Evolutionary conservation across 2,329 filamentous ascomycete genomes (phyloP), one percentile per base, ranked within the genome.

Genomic region (Cadophora malorum): DNA sequence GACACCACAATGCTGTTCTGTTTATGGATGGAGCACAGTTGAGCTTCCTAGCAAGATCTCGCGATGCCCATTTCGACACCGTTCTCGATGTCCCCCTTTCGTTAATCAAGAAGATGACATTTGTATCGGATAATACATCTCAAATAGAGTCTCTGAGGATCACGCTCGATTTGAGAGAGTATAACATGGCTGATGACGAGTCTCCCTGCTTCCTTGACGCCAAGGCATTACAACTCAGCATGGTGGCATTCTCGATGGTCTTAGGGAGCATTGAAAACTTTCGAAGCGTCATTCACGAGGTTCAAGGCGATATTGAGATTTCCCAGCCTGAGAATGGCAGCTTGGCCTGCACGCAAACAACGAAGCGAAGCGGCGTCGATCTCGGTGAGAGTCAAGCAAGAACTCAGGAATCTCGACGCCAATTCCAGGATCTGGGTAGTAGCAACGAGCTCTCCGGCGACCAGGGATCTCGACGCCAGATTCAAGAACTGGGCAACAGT

Each of bases 21-120:
- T 64, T 67, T 38, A n/a, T 71, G 19, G 47, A 71, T 41, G 59
- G 55, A 5, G 52, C 60, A n/a, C 53, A 65, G 38, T 56, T 71
- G 12, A 61, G 31, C 9, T 41, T 69, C 10, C 19, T 68, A 12
- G 47, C 65, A 14, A 53, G 55, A 52, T 60, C 59, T 33, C 56
- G 55, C 4, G 55, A 53, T 10, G 33, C 31, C 16, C 23, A 55
- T 14, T 67, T 71, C 33, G 59, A 71, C 35, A 55, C 64, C 25
- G 67, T 66, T 19, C 63, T 71, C 5, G 63, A 69, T 19, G 67
- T 71, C 23, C 63, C 67, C 2, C 35, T 64, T 3, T 55, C 47
- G 2, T 56, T 28, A 7, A 56, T 64, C 50, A 58, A 58, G 14
- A 45, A 25, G n/a, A 31, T 64, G 16, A 49, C 52, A 33, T 28